A percentile compares a stretch with the other conserved stretches of the same genome.
phyloP scores from a whole-genome alignment of 2,329 filamentous ascomycete genomes.

The Cladophialophora chaetospira region DNA sequence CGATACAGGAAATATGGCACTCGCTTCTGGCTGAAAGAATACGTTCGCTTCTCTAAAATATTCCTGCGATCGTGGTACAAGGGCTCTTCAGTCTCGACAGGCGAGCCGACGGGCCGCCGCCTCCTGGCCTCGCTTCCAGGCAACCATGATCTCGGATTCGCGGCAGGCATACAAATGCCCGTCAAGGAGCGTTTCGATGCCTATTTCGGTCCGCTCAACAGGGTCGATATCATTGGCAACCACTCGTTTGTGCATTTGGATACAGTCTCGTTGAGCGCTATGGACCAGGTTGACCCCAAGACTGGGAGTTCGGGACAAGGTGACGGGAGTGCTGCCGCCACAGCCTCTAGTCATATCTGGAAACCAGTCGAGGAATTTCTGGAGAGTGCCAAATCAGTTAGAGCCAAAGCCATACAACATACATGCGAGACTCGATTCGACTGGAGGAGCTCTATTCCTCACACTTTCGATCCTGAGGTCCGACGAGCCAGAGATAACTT shows the following conservation, averaged over 20 bases:
- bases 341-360: conserved; percentile 66
- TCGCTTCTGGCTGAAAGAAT: conserved; percentile 83
- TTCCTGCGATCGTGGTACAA: conserved; percentile 71
- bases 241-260: conserved; percentile 95
- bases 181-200: conserved; percentile 82
- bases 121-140: conserved; percentile 85
- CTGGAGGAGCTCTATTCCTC: conserved; percentile 9
- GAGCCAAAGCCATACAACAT: conserved; percentile 59
- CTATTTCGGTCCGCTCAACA: conserved; percentile 89
- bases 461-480: conserved; percentile 12
- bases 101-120: conserved; percentile 68
- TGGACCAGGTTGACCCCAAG: conserved; percentile 55
- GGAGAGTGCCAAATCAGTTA: conserved; percentile 63
- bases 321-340: conserved; percentile 39
- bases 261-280: conserved; percentile 80
- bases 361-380: conserved; percentile 76
- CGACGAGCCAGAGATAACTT: conserved; percentile 1
- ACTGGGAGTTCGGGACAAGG: conserved; percentile 52
- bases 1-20: conserved; percentile 77
- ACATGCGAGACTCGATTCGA: conserved; percentile 20
- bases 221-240: conserved; percentile 88
- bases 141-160: conserved; percentile 94
- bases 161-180: conserved; percentile 74
- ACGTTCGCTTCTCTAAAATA: conserved; percentile 79
- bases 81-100: conserved; percentile 51